Conservation (phyloP, 148 eudicot species). For the Diospyros lotus region DNA sequence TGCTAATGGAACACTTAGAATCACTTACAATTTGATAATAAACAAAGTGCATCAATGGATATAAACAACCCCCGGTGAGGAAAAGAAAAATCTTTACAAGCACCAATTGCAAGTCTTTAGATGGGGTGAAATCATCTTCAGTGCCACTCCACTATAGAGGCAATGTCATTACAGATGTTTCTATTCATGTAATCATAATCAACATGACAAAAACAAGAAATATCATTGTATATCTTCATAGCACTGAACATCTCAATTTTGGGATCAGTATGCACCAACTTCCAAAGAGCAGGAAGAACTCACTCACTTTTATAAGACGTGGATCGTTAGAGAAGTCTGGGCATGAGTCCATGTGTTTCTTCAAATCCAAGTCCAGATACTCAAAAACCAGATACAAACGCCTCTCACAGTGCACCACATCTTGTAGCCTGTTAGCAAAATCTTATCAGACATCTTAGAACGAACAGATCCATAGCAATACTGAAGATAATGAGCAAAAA, state of each 20-base stretch:
- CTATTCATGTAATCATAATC: neutral
- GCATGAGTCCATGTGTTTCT: constrained; percentile 93
- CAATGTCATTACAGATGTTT: neutral
- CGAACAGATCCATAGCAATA: neutral
- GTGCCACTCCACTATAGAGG: neutral
- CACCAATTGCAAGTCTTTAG: neutral
- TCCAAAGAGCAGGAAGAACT: constrained; percentile 21
- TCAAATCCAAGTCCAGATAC: constrained; percentile 92
- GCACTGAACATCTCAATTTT: neutral
- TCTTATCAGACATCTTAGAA: neutral
- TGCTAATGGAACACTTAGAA: neutral
- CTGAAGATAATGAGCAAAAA: neutral
- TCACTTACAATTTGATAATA: neutral
- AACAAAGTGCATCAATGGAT: neutral
- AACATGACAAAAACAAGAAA: neutral
- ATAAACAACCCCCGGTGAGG: neutral
- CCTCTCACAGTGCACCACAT: constrained; percentile 95
- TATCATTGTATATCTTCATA: neutral
- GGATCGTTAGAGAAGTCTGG: constrained; percentile 91
- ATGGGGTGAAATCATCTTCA: neutral
- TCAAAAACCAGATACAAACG: constrained; percentile 93
- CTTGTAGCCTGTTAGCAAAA: constrained; percentile 66
- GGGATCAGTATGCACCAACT: neutral
- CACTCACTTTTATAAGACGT: constrained; percentile 70
- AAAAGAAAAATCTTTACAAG: neutral